Evolutionary conservation across 768 basidiomycete species (phyloP), one percentile per base, ranked within the genome.

Genomic region (Tylopilus subfusipes): DNA sequence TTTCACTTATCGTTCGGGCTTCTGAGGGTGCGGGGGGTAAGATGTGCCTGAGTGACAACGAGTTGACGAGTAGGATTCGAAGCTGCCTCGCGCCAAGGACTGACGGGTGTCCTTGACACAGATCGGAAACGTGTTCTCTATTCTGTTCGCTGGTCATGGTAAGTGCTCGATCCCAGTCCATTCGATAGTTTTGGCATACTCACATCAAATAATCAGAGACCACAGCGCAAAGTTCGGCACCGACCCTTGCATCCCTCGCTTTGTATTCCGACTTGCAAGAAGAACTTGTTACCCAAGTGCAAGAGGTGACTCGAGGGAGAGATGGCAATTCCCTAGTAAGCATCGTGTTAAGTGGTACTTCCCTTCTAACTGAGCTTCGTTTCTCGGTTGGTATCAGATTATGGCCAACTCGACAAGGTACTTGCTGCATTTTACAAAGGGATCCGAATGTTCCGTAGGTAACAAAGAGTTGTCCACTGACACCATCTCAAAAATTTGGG

Each of bases 71-170:
- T 25, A 40, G 11, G 5, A 43, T 13, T 30, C 18, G 39, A 19
- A 19, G 8, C 14, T 14, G 21, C 19, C 13, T 48, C 29, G 24
- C 25, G 12, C 10, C 34, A 11, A 21, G 5, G 31, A 46, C 31
- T 39, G 7, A 59, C 16, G 11, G 5, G 29, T 31, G 39, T 44
- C n/a, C 12, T 27, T 27, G 29, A 5, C 27, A 42, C n/a, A 81
- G 80, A 78, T 81, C 45, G 82, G 81, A 6, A 83, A 83, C 47
- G 61, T 81, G 1, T 83, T 75, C 56, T 58, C 76, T 12, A 70
- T 81, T 62, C 67, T 86, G 22, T 78, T 84, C 38, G 82, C 83
- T 42, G 83, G 84, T 13, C 81, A 84, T 63, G 83, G 82, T 76
- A 55, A 34, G 69, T 56, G 13, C 29, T 40, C 42, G 3, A 13